A percentile compares a stretch with the other conserved stretches of the same genome.
phyloP scores from a whole-genome alignment of 2,329 filamentous ascomycete genomes.

The Aspergillus fijiensis region DNA sequence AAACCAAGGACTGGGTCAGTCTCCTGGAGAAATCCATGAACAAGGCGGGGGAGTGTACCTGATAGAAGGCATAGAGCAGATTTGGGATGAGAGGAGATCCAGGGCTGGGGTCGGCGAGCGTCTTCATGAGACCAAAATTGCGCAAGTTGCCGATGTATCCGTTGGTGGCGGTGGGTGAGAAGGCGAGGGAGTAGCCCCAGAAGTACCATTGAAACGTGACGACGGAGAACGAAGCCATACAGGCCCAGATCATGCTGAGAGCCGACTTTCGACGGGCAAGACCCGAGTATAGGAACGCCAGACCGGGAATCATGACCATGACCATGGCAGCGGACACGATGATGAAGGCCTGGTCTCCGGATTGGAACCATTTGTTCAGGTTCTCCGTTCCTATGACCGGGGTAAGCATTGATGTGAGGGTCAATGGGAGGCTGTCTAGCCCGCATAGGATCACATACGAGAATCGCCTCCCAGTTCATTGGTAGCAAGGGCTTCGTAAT shows the following conservation, averaged over 20 bases:
- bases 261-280: conserved; percentile 97
- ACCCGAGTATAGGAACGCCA: conserved; percentile 96
- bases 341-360: conserved; percentile 93
- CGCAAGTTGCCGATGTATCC: conserved; percentile 88
- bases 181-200: conserved; percentile 96
- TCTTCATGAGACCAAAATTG: conserved; percentile 85
- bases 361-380: conserved; percentile 91
- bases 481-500: conserved; percentile 51
- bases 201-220: conserved; percentile 99
- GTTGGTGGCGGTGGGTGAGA: conserved; percentile 77
- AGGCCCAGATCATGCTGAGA: conserved; percentile 94
- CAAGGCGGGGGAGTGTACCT: conserved; percentile 50
- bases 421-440: not conserved
- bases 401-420: conserved; percentile 11
- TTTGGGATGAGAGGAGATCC: conserved; percentile 86
- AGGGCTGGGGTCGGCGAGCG: conserved; percentile 78
- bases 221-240: conserved; percentile 89
- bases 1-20: not conserved
- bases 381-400: conserved; percentile 68
- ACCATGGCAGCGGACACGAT: conserved; percentile 89
- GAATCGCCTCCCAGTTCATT: conserved; percentile 70
- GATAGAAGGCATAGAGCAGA: conserved; percentile 91
- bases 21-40: too few relatives aligned
- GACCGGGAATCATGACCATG: conserved; percentile 91
- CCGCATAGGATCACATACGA: conserved; percentile 56